These are phyloP conservation scores for Exidia glandulosa DNA, from an alignment of 768 basidiomycete species.

Conservation along the genomic window DNA sequence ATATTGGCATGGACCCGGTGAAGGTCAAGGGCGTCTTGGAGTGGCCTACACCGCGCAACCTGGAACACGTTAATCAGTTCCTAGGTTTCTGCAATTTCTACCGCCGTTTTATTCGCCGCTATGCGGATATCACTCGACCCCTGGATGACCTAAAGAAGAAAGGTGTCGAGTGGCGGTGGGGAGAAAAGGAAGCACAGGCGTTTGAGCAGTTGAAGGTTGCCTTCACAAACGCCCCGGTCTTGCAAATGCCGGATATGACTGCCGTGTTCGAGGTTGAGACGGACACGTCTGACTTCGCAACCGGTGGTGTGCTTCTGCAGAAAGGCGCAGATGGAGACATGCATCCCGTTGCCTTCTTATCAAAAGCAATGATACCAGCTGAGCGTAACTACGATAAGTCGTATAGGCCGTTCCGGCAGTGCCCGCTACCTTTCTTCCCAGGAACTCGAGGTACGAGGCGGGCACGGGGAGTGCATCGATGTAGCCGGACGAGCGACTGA, in stretches of 20 bases:
- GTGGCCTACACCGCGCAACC: conserved; percentile 17
- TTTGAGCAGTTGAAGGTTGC: conserved; percentile 20
- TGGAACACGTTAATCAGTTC: conserved; percentile 15
- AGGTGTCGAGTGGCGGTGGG: conserved; percentile 14
- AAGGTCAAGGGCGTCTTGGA: conserved; percentile 14
- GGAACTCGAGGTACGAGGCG: too few species aligned
- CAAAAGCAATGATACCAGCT: conserved; percentile 10
- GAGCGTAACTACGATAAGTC: conserved; percentile 24
- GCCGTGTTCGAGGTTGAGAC: conserved; percentile 14
- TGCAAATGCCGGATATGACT: conserved; percentile 3
- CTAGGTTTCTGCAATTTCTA: conserved; percentile 23
- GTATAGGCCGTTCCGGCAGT: too few species aligned
- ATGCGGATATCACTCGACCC: conserved; percentile 22
- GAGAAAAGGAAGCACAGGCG: conserved; percentile 13
- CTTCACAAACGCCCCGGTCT: conserved; percentile 21
- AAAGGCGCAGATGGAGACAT: conserved; percentile 4
- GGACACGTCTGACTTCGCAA: conserved; percentile 21
- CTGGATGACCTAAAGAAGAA: conserved; percentile 24
- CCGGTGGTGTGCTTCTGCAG: conserved; percentile 20
- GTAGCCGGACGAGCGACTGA: too few species aligned
- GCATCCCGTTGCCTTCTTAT: conserved; percentile 17
- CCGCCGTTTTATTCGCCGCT: conserved; percentile 22
- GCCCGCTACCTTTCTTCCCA: too few species aligned
- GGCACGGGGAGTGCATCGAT: too few species aligned
- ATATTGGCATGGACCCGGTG: conserved; percentile 2